Percentiles rank a stretch among this genome's conserved stretches.
phyloP scores from a whole-genome alignment of 331 rosid species.

The Quercus tomentella region DNA sequence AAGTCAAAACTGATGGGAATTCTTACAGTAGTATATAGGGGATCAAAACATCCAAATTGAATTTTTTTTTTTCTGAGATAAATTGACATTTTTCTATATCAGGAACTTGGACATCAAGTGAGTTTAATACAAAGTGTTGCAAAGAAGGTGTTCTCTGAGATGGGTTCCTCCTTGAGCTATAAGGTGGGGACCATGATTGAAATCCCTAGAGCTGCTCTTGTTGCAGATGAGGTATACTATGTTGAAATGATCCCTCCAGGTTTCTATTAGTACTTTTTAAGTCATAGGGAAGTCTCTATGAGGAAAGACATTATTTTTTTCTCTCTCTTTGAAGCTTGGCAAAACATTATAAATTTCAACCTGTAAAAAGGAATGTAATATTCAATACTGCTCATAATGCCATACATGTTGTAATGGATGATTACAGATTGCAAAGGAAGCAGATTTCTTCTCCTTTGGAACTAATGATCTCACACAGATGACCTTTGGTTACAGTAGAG shows the following conservation, averaged over 20 bases:
- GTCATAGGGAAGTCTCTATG: no score
- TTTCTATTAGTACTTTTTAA: neutral
- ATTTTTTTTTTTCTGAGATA: neutral
- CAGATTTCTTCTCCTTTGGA: constrained; percentile 97
- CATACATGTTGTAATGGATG: constrained; percentile 8
- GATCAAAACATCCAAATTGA: neutral
- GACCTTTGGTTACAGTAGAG: constrained; percentile 99
- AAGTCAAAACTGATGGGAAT: neutral
- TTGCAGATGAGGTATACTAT: constrained; percentile 83
- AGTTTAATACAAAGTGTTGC: constrained; percentile 60
- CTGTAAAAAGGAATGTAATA: neutral
- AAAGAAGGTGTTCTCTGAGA: constrained; percentile 75
- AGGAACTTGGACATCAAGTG: constrained; percentile 88
- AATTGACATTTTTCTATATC: constrained; percentile 16
- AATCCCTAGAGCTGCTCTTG: constrained; percentile 90
- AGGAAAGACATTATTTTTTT: constrained; percentile 1
- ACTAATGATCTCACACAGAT: constrained; percentile 98
- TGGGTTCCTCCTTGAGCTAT: constrained; percentile 66
- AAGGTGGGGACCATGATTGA: constrained; percentile 98
- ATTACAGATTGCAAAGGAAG: constrained; percentile 80
- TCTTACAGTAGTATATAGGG: neutral
- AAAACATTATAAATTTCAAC: neutral
- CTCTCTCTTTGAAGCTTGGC: neutral
- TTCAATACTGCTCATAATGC: neutral
- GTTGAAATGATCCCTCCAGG: neutral